phyloP scores from a whole-genome alignment of 2,329 filamentous ascomycete species.

The Aspergillus felis region DNA sequence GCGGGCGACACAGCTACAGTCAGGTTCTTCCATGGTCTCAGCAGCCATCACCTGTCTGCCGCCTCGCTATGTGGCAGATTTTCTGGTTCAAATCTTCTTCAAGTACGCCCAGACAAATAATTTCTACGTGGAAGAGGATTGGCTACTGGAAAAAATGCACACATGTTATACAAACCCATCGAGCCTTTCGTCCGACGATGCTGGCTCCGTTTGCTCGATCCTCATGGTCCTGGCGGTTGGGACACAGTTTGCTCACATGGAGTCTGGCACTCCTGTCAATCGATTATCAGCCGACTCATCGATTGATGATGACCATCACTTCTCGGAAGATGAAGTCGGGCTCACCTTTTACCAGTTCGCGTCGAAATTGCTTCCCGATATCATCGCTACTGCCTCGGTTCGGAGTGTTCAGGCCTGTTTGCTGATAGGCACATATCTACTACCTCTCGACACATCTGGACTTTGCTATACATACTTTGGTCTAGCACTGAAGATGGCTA shows the following conservation, averaged over 20 bases:
- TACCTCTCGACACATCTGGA: conserved; percentile 55
- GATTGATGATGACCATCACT: conserved; percentile 29
- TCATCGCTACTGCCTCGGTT: conserved; percentile 54
- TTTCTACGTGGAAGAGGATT: conserved; percentile 42
- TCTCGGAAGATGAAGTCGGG: conserved; percentile 52
- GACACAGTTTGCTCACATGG: conserved; percentile 43
- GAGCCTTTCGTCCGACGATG: conserved; percentile 35
- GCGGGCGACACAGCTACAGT: conserved; percentile 41
- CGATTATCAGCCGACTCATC: conserved; percentile 22
- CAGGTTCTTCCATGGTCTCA: conserved; percentile 35
- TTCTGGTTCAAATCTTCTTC: conserved; percentile 42
- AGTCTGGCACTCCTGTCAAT: conserved; percentile 36
- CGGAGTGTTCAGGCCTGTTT: conserved; percentile 58
- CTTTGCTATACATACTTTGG: conserved; percentile 56
- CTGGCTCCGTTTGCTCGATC: conserved; percentile 39
- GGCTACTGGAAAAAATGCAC: conserved; percentile 38
- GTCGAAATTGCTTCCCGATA: conserved; percentile 52
- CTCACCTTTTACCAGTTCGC: conserved; percentile 56
- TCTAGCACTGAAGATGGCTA: conserved; percentile 54
- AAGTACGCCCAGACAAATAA: conserved; percentile 44
- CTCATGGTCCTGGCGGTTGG: conserved; percentile 43
- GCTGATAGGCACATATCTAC: conserved; percentile 53
- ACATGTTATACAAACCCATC: conserved; percentile 35
- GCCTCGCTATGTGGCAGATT: conserved; percentile 42
- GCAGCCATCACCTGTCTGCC: conserved; percentile 39